Percentiles rank a stretch among this genome's conserved stretches.
Evolutionary conservation across 345 rosid genomes (phyloP).

Genomic region (Ceriops zippeliana): DNA sequence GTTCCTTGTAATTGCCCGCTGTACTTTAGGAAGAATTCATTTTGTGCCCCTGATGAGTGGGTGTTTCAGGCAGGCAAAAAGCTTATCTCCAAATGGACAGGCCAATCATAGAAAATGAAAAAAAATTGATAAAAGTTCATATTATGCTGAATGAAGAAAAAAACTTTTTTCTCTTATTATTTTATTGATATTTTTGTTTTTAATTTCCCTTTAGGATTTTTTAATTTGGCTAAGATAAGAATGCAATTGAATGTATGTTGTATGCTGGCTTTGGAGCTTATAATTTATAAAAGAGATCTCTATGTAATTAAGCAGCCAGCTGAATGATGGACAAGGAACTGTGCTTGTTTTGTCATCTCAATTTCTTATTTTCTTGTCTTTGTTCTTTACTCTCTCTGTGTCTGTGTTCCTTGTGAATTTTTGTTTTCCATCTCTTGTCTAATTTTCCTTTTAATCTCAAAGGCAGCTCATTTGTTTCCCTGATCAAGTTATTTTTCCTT

Average conservation of each 20-base stretch:
- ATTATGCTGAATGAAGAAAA: background rate
- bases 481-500: no score
- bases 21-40: background rate
- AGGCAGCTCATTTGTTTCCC: no score
- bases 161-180: background rate
- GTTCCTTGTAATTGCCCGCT: background rate
- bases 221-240: no score
- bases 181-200: background rate
- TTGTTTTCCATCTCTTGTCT: background rate
- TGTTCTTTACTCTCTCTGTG: background rate
- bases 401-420: background rate
- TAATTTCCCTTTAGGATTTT: background rate
- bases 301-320: background rate
- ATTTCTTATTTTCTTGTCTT: no score
- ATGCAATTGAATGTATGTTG: no score
- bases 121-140: background rate
- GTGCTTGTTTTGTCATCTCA: background rate
- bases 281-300: background rate
- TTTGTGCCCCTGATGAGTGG: background rate
- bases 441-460: no score
- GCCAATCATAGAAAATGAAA: background rate
- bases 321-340: background rate
- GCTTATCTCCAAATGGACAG: no score
- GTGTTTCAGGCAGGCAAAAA: background rate
- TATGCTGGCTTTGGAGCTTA: no score